phyloP scores from a whole-genome alignment of 805 yeast species.

The Lipomyces spencermartinsiae region DNA sequence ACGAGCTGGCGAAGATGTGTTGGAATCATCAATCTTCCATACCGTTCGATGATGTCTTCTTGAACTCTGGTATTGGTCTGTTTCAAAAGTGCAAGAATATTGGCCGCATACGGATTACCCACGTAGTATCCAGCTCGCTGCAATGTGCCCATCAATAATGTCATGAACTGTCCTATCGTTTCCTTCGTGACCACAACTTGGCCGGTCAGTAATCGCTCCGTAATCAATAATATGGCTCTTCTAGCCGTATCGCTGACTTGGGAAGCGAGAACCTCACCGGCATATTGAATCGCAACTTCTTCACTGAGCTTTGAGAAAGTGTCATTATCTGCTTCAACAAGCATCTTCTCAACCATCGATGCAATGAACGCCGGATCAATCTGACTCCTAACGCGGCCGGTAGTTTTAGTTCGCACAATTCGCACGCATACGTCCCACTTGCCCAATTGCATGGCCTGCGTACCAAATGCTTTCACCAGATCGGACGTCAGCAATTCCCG shows the following conservation, averaged over 20 bases:
- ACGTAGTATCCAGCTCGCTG: conserved; percentile 8
- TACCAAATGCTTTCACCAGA: conserved; percentile 16
- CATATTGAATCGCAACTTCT: conserved; percentile 9
- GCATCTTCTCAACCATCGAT: not conserved
- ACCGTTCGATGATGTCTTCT: conserved; percentile 4
- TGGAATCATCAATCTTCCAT: not conserved
- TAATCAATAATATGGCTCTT: conserved; percentile 6
- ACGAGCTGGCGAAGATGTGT: conserved; percentile 12
- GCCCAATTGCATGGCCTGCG: conserved; percentile 7
- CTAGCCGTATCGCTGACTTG: conserved; percentile 10
- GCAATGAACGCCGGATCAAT: conserved; percentile 14
- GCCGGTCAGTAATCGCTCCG: conserved; percentile 7
- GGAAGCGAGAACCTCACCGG: conserved; percentile 1
- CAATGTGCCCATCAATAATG: conserved; percentile 8
- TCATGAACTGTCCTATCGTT: not conserved
- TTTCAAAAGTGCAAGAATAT: conserved; percentile 3
- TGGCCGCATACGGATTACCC: conserved; percentile 3
- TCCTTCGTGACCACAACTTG: not conserved
- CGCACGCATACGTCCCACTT: conserved; percentile 12
- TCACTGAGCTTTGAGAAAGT: conserved; percentile 2
- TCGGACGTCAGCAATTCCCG: conserved; percentile 8
- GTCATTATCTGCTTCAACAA: not conserved
- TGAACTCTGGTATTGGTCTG: conserved; percentile 3
- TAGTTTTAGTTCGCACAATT: conserved; percentile 14
- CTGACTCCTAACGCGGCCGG: conserved; percentile 6